Evolutionary conservation across 306 rosid species (phyloP).

Genomic region (Psophocarpus tetragonolobus): DNA sequence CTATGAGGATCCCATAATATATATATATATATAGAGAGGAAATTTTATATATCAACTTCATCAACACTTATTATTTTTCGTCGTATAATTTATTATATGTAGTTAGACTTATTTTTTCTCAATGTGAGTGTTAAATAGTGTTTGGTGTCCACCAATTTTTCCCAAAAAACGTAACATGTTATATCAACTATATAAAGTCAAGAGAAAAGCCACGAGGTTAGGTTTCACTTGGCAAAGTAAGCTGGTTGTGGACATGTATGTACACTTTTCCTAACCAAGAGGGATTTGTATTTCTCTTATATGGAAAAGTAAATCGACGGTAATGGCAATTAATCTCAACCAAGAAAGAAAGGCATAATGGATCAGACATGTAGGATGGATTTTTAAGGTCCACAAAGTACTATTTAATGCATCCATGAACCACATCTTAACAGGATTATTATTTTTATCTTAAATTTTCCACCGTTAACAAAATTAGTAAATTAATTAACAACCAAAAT

Average conservation of each 20-base stretch:
- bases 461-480: background rate
- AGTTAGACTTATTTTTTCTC: too few species aligned
- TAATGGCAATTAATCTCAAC: background rate
- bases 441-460: background rate
- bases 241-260: background rate
- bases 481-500: background rate
- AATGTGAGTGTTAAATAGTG: background rate
- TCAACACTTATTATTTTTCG: too few species aligned
- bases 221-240: background rate
- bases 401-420: background rate
- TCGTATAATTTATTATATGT: too few species aligned
- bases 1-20: background rate
- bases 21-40: background rate
- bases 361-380: background rate
- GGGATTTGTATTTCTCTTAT: background rate
- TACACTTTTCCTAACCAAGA: background rate
- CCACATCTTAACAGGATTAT: conserved; percentile 5
- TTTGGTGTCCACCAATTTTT: too few species aligned
- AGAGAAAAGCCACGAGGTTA: conserved; percentile 1
- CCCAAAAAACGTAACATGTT: background rate
- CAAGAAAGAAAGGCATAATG: background rate
- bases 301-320: background rate
- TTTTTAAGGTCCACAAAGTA: background rate
- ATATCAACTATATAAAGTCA: background rate
- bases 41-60: too few species aligned